Base-by-base conservation (phyloP, 108 stramenopile species). In the Nannochloropsis gaditana region DNA sequence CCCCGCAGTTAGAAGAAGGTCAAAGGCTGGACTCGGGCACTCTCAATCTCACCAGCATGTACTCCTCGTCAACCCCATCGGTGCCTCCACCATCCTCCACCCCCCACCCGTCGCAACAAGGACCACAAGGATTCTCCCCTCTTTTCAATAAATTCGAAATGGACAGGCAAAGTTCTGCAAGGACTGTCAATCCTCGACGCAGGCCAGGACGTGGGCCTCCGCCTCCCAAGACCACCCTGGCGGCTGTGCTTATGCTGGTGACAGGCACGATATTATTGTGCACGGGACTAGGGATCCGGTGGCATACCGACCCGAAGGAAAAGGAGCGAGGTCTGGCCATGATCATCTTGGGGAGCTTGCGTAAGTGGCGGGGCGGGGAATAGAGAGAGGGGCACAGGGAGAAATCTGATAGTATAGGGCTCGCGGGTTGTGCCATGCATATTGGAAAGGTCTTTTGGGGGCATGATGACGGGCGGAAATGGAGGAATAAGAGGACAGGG, bases 151-250 rank as follows among this genome's bases (percentile, higher is more conserved):
- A 73, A n/a, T 73, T 73, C 8, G 59, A 73, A n/a, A 73, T 73
- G 19, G 59, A 73, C n/a, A 73, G 59, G 59, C 59, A 73, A 73
- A 31, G 31, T 31, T 31, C 31, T 1, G 31, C 31, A 31, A 31
- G 31, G 31, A 31, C 31, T 31, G 31, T 31, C 31, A 31, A 31
- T 31, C 31, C 31, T 31, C 59, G 59, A 73, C 59, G 59, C 15
- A 15, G 59, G n/a, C 59, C 59, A 6, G 59, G 59, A 80, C 82
- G 85, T 19, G 47, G 83, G 45, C 88, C 88, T 1, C 88, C 88
- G 19, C 88, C 88, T 9, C 88, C 85, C 45, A 89, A 86, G 84
- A 89, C 88, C 11, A 89, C 88, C 45, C 59, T 89, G 4, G 88
- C 88, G 44, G 88, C 88, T 42, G 82, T 79, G 42, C 50, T 59